Evolutionary conservation across 352 stramenopile genomes (phyloP), one percentile per base, ranked within the genome.

Genomic region (Phytophthora hibernalis): DNA sequence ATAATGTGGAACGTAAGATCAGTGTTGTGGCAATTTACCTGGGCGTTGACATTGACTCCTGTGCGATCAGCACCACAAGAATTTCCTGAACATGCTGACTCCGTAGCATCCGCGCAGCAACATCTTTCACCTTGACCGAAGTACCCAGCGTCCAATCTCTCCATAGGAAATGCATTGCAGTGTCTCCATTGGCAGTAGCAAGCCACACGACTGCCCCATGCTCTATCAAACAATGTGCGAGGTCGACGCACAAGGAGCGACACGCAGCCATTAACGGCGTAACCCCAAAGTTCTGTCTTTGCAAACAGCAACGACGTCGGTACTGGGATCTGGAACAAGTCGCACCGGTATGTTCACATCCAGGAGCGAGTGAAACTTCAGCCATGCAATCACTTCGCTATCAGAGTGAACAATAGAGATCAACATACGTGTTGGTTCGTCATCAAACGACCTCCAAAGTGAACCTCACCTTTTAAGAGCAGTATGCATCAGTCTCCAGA

Each of bases 241-340:
- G 61, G 2, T 89, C 77, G 11, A 85, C 72, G 44, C 74, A 64
- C 51, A 87, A 70, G 6, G 75, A 68, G 0, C 72, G 70, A 30
- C 84, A 91, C 3, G 87, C 87, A 15, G 66, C 76, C 87, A 95
- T 95, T 3, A 95, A 65, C 5, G 87, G 87, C 10, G 83, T 91
- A 26, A 86, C 2, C 2, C 86, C 2, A 87, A 60, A 1, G 42
- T 68, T 64, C 28, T 68, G 31, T 75, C 67, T 54, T 72, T 61
- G 6, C 57, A 50, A 62, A 69, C 20, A 16, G 22, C 11, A 62
- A 69, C 37, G 13, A 44, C 7, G 28, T 65, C 20, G 3, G 7
- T 30, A n/a, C 20, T 60, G 16, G 8, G 28, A 1, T 16, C 44
- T 15, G 11, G 12, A 56, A 44, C 38, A 20, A 77, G 44, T 3